Conservation (phyloP, 352 stramenopile species). For the Ochromonadaceae sp. region DNA sequence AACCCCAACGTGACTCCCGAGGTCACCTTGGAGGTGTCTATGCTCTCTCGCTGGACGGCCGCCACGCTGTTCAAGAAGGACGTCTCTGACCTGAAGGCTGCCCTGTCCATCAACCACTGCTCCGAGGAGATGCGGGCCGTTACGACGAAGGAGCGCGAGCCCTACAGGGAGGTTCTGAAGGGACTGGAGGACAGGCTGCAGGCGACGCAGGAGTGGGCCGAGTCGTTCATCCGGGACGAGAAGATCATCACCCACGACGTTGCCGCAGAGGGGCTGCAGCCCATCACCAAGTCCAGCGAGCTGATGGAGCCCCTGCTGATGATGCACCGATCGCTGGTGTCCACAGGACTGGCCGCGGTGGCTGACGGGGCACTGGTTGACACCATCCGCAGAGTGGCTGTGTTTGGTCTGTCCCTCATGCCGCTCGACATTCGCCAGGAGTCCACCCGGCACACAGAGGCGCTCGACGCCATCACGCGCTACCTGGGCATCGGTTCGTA, state of each 20-base stretch:
- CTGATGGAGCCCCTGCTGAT: constrained; percentile 22
- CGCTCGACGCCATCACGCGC: constrained; percentile 38
- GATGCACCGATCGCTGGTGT: constrained; percentile 35
- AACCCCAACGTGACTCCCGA: constrained; percentile 63
- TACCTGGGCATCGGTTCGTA: constrained; percentile 48
- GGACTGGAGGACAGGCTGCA: constrained; percentile 2
- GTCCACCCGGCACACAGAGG: constrained; percentile 39
- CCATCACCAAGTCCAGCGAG: constrained; percentile 17
- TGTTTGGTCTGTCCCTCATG: constrained; percentile 18
- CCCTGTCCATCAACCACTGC: constrained; percentile 41
- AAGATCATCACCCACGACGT: background rate
- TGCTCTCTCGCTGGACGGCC: constrained; percentile 39
- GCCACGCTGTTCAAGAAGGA: constrained; percentile 42
- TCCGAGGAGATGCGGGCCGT: constrained; percentile 10
- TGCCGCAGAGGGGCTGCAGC: too few species aligned
- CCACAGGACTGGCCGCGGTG: constrained; percentile 44
- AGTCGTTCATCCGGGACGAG: constrained; percentile 1
- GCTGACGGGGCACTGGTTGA: constrained; percentile 52
- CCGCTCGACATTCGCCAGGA: constrained; percentile 54
- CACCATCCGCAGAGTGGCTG: constrained; percentile 41
- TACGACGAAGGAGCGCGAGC: background rate
- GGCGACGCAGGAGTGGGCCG: constrained; percentile 17
- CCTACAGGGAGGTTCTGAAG: constrained; percentile 23
- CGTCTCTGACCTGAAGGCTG: constrained; percentile 36
- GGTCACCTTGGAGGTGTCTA: constrained; percentile 48